These are phyloP conservation scores for Clarireedia hainanense DNA, from an alignment of 2,329 filamentous ascomycete genomes.

Conservation along the genomic window DNA sequence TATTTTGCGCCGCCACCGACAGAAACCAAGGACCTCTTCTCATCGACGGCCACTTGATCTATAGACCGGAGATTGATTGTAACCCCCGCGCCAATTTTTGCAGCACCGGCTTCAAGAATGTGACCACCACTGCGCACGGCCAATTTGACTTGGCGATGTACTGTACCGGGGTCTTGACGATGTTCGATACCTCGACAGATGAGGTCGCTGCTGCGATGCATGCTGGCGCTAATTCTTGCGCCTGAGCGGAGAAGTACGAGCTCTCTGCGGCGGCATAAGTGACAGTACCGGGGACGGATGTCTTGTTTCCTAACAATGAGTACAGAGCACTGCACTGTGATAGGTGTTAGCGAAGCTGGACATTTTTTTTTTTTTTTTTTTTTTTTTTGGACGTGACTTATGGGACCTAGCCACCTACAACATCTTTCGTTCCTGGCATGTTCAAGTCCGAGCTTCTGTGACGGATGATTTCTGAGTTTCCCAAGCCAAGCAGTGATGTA, in stretches of 20 bases:
- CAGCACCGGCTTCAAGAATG: slow-evolving; percentile 33
- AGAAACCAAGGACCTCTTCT: slow-evolving; percentile 23
- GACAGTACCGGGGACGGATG: not conserved
- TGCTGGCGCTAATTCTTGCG: slow-evolving; percentile 9
- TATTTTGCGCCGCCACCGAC: slow-evolving; percentile 33
- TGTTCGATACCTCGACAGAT: slow-evolving; percentile 13
- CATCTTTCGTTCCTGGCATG: not conserved
- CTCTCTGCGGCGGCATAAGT: not conserved
- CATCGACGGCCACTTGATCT: slow-evolving; percentile 21
- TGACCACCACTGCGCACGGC: slow-evolving; percentile 21
- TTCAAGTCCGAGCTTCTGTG: not conserved
- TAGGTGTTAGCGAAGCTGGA: not conserved
- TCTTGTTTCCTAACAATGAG: not conserved
- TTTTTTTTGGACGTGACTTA: not conserved
- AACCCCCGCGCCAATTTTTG: slow-evolving; percentile 41
- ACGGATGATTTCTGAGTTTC: not conserved
- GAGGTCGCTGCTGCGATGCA: slow-evolving; percentile 16
- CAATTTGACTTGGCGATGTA: slow-evolving; percentile 14
- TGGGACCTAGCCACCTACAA: not conserved
- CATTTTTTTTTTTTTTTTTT: not conserved
- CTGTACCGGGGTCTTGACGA: slow-evolving; percentile 11
- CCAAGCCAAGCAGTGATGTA: not conserved
- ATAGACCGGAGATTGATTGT: slow-evolving; percentile 38
- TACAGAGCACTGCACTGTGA: not conserved
- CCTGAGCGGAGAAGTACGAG: slow-evolving; percentile 27